These are phyloP conservation scores for Chrysosporium keratinophilum DNA, from an alignment of 2,329 filamentous ascomycete species.

Conservation along the genomic window DNA sequence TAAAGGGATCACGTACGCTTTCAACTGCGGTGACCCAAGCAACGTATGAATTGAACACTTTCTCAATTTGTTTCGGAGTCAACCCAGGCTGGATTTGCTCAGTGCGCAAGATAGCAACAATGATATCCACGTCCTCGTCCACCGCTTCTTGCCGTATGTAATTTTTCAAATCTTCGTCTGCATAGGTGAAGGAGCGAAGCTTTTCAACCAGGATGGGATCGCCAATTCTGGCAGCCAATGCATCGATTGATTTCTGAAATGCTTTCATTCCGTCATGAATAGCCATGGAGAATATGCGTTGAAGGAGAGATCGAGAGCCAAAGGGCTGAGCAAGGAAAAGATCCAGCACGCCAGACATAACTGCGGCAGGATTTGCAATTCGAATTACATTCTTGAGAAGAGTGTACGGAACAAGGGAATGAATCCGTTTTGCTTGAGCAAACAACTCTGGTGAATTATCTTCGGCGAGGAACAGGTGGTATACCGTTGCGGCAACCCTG, in stretches of 20 bases:
- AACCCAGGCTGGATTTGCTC: slow-evolving; percentile 65
- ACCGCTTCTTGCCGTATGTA: slow-evolving; percentile 63
- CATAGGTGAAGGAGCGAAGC: slow-evolving; percentile 66
- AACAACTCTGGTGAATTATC: slow-evolving; percentile 97
- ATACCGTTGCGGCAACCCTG: slow-evolving; percentile 80
- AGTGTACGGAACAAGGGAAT: slow-evolving; percentile 86
- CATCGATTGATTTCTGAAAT: slow-evolving; percentile 79
- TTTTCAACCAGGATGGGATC: slow-evolving; percentile 71
- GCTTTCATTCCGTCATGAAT: slow-evolving; percentile 79
- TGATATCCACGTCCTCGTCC: slow-evolving; percentile 65
- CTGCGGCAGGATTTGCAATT: slow-evolving; percentile 88
- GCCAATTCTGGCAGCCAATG: slow-evolving; percentile 64
- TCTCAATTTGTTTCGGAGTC: slow-evolving; percentile 63
- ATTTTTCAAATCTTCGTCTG: slow-evolving; percentile 63
- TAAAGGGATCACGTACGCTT: slow-evolving; percentile 41
- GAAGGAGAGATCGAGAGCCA: slow-evolving; percentile 76
- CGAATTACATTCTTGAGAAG: slow-evolving; percentile 94
- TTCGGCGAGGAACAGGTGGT: slow-evolving; percentile 93
- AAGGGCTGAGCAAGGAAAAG: slow-evolving; percentile 94
- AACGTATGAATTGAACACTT: slow-evolving; percentile 87
- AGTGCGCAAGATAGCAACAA: slow-evolving; percentile 74
- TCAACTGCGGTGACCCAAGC: slow-evolving; percentile 93
- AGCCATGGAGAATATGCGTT: slow-evolving; percentile 87
- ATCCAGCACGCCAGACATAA: slow-evolving; percentile 93
- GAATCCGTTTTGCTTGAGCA: slow-evolving; percentile 84